Base-by-base conservation (phyloP, 2,329 filamentous ascomycete species). In the Trichoderma sp. region DNA sequence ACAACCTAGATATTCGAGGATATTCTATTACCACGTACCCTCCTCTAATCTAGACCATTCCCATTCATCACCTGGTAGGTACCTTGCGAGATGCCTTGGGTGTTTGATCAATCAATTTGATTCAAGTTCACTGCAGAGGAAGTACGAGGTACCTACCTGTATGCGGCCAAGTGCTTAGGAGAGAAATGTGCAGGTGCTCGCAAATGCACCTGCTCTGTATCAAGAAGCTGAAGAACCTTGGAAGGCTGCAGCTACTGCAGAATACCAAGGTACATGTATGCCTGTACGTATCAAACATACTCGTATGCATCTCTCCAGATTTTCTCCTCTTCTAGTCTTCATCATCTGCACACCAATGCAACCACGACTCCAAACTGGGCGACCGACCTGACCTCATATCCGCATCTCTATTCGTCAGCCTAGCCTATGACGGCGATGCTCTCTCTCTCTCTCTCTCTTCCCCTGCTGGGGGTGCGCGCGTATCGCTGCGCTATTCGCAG, bases 331-430 rank as follows among this genome's bases (percentile, higher is more conserved):
- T 33, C 27, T 18, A 31, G 11, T 3, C 35, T 72, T 64, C 68
- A 63, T 64, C 68, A 72, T 72, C 56, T 50, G 56, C 38, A 63
- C 68, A 41, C 68, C 33, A 59, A 35, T 35, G 31, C 68, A 27
- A 35, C 24, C 31, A 62, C 59, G 27, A 50, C 38, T 64, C 68
- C 56, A 31, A 50, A 50, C 18, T 63, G 27, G 35, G 68, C 35
- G 56, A 50, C 68, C 68, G 68, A 71, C 35, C 35, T 18, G 68
- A 53, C 59, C 29, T 50, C 38, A 35, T 27, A 41, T 59, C 59
- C n/a, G 59, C 68, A 71, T 63, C 59, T 50, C 38, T 50, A 35
- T 63, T 63, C n/a, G 68, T 16, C 24, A 35, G 14, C 67, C 38
- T 3, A 18, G n/a, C 18, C 56, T 16, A 11, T 35, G 33, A 3